Evolutionary conservation across 2,329 filamentous ascomycete species (phyloP), one percentile per base, ranked within the genome.

Genomic region (Orbilia quercus): DNA sequence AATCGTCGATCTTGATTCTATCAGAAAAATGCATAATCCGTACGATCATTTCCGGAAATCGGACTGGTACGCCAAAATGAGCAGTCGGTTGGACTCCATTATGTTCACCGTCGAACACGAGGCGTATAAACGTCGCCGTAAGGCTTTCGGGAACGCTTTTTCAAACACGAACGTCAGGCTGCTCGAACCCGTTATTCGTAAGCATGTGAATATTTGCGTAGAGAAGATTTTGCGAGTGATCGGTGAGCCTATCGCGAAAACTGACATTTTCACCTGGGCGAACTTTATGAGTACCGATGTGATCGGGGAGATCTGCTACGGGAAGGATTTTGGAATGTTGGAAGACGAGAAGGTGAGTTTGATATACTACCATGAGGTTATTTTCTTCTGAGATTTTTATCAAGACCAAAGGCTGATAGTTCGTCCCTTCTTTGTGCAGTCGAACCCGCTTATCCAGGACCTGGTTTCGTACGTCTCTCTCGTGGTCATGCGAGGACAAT

Each of bases 101-200:
- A 1, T 38, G n/a, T 5, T 22, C 1, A 45, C 55, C 18, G 12
- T 20, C 4, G 50, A 51, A 9, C n/a, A 23, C 20, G 48, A 65
- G 25, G 16, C 4, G 9, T 36, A 65, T 25, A 48, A 53, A 16
- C 7, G n/a, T 18, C 60, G 60, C 3, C 48, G 48, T 7, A 55
- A 38, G 25, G 25, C 50, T 9, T 45, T 28, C 25, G 60, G 60
- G 25, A 55, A 18, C 16, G 60, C 36, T 11, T 55, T 45, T 38
- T 65, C 60, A 0, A 55, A 48, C 40, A 25, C 60, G 22, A 65
- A 65, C 18, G 1, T 65, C n/a, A n/a, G n/a, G 5, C 11, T n/a
- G n/a, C n/a, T 65, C 18, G 60, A 65, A n/a, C 60, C 60, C 5
- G 50, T 65, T 0, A 22, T 65, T 18, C 60, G 38, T 14, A 65